These are phyloP conservation scores for Sclerotinia spermophila DNA, from an alignment of 2,329 filamentous ascomycete genomes.

Conservation along the genomic window DNA sequence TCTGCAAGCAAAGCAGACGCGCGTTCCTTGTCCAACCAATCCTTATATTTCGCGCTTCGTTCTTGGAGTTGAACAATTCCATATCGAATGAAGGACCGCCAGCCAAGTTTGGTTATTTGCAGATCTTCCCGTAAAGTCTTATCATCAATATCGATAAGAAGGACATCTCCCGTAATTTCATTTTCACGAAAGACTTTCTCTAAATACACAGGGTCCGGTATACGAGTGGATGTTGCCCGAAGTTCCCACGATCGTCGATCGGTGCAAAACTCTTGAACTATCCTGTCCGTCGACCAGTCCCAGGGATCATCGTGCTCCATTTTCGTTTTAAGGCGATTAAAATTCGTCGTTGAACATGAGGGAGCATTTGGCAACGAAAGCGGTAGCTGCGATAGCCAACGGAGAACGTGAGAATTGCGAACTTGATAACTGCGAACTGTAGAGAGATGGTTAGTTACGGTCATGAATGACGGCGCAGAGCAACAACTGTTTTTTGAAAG, in stretches of 20 bases:
- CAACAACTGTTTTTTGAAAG: not conserved
- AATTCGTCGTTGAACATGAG: not conserved
- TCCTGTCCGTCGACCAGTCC: conserved; percentile 65
- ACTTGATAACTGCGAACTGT: conserved; percentile 7
- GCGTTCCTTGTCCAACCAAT: not conserved
- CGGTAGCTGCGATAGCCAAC: conserved; percentile 9
- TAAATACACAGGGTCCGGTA: conserved; percentile 51
- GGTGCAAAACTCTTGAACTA: conserved; percentile 64
- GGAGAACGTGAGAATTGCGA: not conserved
- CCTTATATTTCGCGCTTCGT: conserved; percentile 49
- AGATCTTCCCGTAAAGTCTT: conserved; percentile 30
- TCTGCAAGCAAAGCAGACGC: not conserved
- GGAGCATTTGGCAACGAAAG: not conserved
- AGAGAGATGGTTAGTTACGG: not conserved
- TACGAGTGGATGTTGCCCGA: conserved; percentile 32
- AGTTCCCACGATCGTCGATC: conserved; percentile 47
- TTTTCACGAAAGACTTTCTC: conserved; percentile 56
- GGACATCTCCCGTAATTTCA: conserved; percentile 44
- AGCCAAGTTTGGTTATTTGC: conserved; percentile 27
- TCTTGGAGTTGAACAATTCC: conserved; percentile 55
- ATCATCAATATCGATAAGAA: conserved; percentile 30
- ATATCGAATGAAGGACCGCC: conserved; percentile 44
- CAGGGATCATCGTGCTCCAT: conserved; percentile 60
- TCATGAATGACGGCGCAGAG: not conserved
- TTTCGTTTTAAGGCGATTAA: not conserved